A percentile compares a stretch with the other conserved stretches of the same genome.
Conservation (phyloP, 495 filamentous ascomycete genomes). For the Hamigera avellanea region DNA sequence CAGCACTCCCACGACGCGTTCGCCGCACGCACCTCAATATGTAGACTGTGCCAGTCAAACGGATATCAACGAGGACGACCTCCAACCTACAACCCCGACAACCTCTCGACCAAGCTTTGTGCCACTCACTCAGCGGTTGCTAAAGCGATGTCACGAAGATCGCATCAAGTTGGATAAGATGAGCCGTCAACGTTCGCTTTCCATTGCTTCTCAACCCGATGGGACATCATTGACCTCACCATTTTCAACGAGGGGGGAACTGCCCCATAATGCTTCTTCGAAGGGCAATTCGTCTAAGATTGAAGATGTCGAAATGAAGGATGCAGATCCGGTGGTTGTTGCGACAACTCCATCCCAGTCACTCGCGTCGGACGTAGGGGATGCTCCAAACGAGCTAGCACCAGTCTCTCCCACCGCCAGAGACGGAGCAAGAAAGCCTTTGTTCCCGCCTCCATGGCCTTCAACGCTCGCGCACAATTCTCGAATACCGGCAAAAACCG, state of each 20-base stretch:
- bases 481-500: constrained; percentile 14
- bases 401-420: constrained; percentile 6
- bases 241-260: no score
- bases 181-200: no score
- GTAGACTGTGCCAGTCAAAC: constrained; percentile 37
- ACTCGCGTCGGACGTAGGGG: constrained; percentile 1
- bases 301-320: constrained; percentile 9
- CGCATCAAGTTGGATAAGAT: constrained; percentile 5
- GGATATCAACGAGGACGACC: constrained; percentile 24
- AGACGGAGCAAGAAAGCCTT: constrained; percentile 17
- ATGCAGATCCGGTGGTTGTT: constrained; percentile 4
- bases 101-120: constrained; percentile 15
- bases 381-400: constrained; percentile 5
- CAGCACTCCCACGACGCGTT: constrained; percentile 15
- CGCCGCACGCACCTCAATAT: constrained; percentile 23
- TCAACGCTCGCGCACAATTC: constrained; percentile 29
- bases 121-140: constrained; percentile 29
- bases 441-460: constrained; percentile 24
- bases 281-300: no score
- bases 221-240: no score
- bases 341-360: constrained; percentile 5
- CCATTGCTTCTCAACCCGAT: no score
- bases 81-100: constrained; percentile 6
- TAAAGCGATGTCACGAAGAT: constrained; percentile 34
- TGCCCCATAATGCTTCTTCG: no score